phyloP scores from a whole-genome alignment of 2,329 filamentous ascomycete genomes.

The Colletotrichum trifolii region DNA sequence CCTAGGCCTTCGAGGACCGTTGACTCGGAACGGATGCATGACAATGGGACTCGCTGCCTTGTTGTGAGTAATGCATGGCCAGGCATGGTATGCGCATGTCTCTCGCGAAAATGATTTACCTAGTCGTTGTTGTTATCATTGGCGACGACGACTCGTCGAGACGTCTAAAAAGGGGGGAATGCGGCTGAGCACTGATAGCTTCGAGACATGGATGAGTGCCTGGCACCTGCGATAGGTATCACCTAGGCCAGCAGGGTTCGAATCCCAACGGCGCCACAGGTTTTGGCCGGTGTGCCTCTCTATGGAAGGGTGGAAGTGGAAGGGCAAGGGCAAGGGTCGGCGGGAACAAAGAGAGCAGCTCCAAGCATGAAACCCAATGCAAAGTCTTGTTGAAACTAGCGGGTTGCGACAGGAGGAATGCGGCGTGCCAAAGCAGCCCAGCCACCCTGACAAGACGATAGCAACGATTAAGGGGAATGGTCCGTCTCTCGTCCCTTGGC shows the following conservation, averaged over 20 bases:
- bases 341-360: conserved; percentile 13
- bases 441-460: conserved; percentile 14
- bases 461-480: too few species aligned
- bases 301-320: neutral
- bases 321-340: neutral
- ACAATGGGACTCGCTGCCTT: neutral
- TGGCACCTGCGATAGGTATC: neutral
- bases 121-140: neutral
- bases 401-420: conserved; percentile 21
- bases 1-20: conserved; percentile 6
- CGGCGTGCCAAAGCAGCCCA: neutral
- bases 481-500: too few species aligned
- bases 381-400: conserved; percentile 31
- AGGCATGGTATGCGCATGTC: conserved; percentile 3
- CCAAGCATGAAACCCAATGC: conserved; percentile 34
- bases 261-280: too few species aligned
- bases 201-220: conserved; percentile 2
- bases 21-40: conserved; percentile 1
- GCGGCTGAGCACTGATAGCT: conserved; percentile 28
- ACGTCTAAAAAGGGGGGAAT: neutral
- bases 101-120: neutral
- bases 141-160: neutral
- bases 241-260: neutral
- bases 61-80: neutral
- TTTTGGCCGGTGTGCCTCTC: too few species aligned